phyloP scores from a whole-genome alignment of 108 stramenopile species.

The Nitzschia sp. region DNA sequence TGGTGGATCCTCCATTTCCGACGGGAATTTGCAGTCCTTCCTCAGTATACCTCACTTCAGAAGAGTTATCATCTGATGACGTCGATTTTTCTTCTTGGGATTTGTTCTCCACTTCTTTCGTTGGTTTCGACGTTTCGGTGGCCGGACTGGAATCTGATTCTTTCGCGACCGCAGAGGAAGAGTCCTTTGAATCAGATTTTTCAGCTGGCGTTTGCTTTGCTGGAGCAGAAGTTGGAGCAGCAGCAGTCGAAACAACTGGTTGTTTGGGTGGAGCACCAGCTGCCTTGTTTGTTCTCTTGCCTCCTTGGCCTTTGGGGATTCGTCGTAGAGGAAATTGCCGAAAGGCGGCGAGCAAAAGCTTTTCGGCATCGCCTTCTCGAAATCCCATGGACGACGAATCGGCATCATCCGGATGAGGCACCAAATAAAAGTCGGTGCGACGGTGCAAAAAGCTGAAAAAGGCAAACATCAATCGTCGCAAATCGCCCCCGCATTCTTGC shows the following conservation, averaged over 20 bases:
- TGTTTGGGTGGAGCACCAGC: conserved; percentile 17
- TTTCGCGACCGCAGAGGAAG: background rate
- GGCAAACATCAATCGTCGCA: conserved; percentile 66
- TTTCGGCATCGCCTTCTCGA: conserved; percentile 81
- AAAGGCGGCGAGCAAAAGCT: conserved; percentile 78
- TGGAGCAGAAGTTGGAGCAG: conserved; percentile 3
- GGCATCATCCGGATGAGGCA: conserved; percentile 65
- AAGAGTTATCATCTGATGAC: conserved; percentile 9
- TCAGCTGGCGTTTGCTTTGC: conserved; percentile 1
- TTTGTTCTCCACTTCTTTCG: background rate
- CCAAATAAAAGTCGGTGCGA: conserved; percentile 85
- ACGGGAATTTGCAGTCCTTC: conserved; percentile 87
- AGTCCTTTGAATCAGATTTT: background rate
- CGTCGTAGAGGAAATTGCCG: conserved; percentile 82
- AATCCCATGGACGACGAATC: conserved; percentile 69
- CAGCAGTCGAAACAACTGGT: background rate
- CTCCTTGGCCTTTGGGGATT: conserved; percentile 39
- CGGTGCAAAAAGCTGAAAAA: conserved; percentile 86
- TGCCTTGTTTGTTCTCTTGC: conserved; percentile 1
- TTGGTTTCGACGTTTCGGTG: background rate
- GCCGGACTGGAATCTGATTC: background rate
- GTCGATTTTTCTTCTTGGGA: background rate
- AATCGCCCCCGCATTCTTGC: conserved; percentile 63
- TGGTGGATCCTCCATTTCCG: conserved; percentile 85
- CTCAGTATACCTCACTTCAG: conserved; percentile 52